phyloP scores from a whole-genome alignment of 768 basidiomycete species.

The Boletellus emodensis region DNA sequence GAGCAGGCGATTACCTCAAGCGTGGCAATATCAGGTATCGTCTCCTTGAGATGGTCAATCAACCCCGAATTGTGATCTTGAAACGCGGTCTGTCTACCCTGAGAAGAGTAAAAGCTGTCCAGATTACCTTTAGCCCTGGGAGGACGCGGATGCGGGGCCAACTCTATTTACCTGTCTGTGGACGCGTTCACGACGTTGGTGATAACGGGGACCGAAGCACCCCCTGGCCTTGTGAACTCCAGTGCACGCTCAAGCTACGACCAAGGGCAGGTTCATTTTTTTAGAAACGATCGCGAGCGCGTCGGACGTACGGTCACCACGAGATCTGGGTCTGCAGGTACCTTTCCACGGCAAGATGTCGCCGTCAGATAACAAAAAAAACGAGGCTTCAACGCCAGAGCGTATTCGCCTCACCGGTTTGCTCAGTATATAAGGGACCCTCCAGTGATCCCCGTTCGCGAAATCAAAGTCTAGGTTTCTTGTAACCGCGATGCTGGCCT shows the following conservation, averaged over 20 bases:
- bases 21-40: constrained; percentile 54
- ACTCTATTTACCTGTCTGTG: constrained; percentile 59
- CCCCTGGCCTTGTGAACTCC: constrained; percentile 41
- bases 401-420: constrained; percentile 46
- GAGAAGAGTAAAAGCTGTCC: constrained; percentile 78
- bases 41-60: constrained; percentile 49
- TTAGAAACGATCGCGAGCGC: neutral
- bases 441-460: constrained; percentile 36
- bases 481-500: constrained; percentile 59
- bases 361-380: constrained; percentile 6
- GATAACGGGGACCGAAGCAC: constrained; percentile 37
- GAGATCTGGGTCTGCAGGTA: constrained; percentile 54
- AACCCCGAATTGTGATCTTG: constrained; percentile 67
- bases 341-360: constrained; percentile 33
- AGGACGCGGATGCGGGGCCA: neutral
- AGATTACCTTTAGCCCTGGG: constrained; percentile 4
- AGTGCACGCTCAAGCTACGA: constrained; percentile 46
- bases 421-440: constrained; percentile 59
- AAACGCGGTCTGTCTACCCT: constrained; percentile 79
- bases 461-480: constrained; percentile 81
- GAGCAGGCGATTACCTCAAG: constrained; percentile 51
- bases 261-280: constrained; percentile 3
- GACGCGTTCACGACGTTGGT: constrained; percentile 62
- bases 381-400: neutral
- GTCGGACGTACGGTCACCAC: constrained; percentile 42